Percentiles rank a stretch among this genome's conserved stretches.
Conservation (phyloP, 2,329 filamentous ascomycete species). For the Talaromyces marneffei region DNA sequence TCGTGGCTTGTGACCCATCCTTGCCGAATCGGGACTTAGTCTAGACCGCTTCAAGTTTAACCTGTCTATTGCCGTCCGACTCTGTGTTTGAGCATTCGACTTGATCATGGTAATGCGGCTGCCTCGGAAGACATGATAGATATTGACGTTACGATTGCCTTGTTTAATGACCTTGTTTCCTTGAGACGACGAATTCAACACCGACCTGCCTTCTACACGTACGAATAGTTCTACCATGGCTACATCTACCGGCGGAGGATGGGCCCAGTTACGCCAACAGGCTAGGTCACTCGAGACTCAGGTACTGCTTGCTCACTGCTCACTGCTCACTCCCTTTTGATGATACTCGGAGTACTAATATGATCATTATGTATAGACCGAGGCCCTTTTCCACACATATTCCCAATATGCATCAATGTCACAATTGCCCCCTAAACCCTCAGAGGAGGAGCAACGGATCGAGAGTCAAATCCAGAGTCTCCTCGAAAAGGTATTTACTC, state of each 20-base stretch:
- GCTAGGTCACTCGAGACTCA: slow-evolving; percentile 83
- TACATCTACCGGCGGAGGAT: slow-evolving; percentile 59
- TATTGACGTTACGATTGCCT: background rate
- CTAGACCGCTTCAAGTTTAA: slow-evolving; percentile 1
- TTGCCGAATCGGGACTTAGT: background rate
- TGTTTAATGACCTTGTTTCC: background rate
- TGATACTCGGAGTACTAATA: background rate
- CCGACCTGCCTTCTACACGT: background rate
- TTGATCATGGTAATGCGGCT: background rate
- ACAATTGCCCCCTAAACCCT: slow-evolving; percentile 74
- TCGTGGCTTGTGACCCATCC: slow-evolving; percentile 8
- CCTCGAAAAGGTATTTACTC: slow-evolving; percentile 62
- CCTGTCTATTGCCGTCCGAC: background rate
- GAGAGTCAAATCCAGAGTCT: slow-evolving; percentile 80
- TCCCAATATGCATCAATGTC: slow-evolving; percentile 81
- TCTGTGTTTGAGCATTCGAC: background rate
- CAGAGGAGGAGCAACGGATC: slow-evolving; percentile 73
- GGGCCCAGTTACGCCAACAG: slow-evolving; percentile 92
- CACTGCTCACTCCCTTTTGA: background rate
- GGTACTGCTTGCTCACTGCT: no score
- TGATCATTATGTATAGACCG: slow-evolving; percentile 55
- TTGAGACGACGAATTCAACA: background rate
- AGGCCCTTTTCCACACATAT: slow-evolving; percentile 64
- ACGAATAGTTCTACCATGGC: slow-evolving; percentile 41
- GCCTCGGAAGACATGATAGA: background rate